Percentiles rank a stretch among this genome's conserved stretches.
These are phyloP conservation scores for Aureobasidium sp. DNA, from an alignment of 2,329 filamentous ascomycete species.

Conservation along the genomic window DNA sequence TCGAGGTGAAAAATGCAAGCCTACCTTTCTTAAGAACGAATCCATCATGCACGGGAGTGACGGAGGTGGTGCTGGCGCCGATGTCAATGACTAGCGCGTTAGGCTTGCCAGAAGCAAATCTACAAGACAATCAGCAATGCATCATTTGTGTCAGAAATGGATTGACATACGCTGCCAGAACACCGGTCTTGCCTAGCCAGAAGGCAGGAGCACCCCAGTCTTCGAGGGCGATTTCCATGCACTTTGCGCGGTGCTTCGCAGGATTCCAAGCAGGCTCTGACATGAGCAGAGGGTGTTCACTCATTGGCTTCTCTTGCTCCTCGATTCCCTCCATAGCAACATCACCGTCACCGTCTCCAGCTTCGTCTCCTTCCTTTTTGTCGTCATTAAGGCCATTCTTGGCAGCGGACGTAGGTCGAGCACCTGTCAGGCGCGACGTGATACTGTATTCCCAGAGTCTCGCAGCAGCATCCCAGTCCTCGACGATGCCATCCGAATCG, in stretches of 20 bases:
- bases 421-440: conserved; percentile 75
- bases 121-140: conserved; percentile 21
- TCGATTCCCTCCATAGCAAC: conserved; percentile 54
- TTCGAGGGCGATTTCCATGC: conserved; percentile 95
- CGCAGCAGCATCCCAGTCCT: conserved; percentile 90
- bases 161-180: conserved; percentile 61
- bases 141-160: background rate
- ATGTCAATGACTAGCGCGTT: conserved; percentile 89
- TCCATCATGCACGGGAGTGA: conserved; percentile 88
- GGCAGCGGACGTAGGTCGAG: conserved; percentile 58
- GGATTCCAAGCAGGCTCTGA: conserved; percentile 93
- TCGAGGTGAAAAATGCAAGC: background rate
- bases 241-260: conserved; percentile 80
- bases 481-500: conserved; percentile 77
- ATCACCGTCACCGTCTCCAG: conserved; percentile 40
- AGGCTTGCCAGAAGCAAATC: conserved; percentile 84
- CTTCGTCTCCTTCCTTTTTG: conserved; percentile 34
- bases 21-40: conserved; percentile 74
- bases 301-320: conserved; percentile 63
- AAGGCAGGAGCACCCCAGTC: conserved; percentile 93
- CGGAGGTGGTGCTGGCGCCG: conserved; percentile 77
- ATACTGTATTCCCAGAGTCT: conserved; percentile 91
- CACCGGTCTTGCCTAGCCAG: conserved; percentile 82
- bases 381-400: conserved; percentile 74
- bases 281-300: conserved; percentile 85